Percentiles rank a stretch among this genome's conserved stretches.
Conservation (phyloP, 2,329 filamentous ascomycete species). For the Trichophyton verrucosum region DNA sequence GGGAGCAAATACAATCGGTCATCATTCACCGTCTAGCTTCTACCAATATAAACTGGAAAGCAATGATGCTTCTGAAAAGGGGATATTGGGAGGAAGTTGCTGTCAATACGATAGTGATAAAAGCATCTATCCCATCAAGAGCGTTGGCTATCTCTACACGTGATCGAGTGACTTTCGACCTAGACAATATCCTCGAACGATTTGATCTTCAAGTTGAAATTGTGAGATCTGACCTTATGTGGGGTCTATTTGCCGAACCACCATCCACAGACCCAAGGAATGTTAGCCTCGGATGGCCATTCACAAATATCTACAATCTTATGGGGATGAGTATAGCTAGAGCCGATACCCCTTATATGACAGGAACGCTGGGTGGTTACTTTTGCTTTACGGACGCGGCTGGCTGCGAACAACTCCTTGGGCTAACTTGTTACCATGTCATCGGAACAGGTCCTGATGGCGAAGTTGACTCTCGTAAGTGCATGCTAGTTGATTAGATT, state of each 20-base stretch:
- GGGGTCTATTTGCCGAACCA: neutral
- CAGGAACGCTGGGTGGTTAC: slow-evolving; percentile 1
- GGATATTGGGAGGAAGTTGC: slow-evolving; percentile 6
- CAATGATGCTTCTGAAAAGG: neutral
- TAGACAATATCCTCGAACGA: neutral
- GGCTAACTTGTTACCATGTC: slow-evolving; percentile 7
- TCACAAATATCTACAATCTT: neutral
- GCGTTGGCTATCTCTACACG: neutral
- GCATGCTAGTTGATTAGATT: too few species aligned
- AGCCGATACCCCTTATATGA: neutral
- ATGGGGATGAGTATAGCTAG: slow-evolving; percentile 4
- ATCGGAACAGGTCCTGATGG: neutral
- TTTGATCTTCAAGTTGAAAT: neutral
- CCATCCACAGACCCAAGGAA: too few species aligned
- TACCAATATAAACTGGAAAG: neutral
- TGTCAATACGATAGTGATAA: neutral
- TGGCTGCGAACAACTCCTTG: neutral
- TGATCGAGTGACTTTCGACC: neutral
- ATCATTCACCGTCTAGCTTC: neutral
- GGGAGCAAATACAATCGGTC: neutral
- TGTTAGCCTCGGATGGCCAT: neutral
- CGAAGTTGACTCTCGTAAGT: neutral
- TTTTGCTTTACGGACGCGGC: neutral
- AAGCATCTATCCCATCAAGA: neutral
- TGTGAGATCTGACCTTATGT: neutral